Evolutionary conservation across 768 basidiomycete species (phyloP).

Genomic region (Tylopilus balloui): DNA sequence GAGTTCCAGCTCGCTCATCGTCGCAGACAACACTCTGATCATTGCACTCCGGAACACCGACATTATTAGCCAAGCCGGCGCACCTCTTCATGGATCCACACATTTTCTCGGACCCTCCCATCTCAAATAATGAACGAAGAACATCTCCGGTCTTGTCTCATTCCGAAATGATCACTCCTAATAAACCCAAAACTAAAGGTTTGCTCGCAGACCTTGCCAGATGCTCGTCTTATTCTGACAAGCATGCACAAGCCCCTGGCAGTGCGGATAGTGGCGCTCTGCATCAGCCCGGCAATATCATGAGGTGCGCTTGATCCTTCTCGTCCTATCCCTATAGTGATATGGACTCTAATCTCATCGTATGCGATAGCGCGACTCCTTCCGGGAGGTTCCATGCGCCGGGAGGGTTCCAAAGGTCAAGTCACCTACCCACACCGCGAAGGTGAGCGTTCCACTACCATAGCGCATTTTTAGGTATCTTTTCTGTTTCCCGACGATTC

Average conservation of each 20-base stretch:
- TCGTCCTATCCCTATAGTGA: neutral
- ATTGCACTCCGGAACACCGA: neutral
- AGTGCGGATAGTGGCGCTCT: constrained; percentile 3
- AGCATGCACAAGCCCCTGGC: constrained; percentile 14
- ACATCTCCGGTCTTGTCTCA: constrained; percentile 2
- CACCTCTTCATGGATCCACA: constrained; percentile 8
- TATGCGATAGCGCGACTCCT: constrained; percentile 6
- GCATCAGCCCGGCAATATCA: constrained; percentile 5
- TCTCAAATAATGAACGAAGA: constrained; percentile 2
- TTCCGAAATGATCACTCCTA: constrained; percentile 10
- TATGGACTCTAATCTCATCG: constrained; percentile 1
- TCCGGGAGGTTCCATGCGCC: constrained; percentile 1
- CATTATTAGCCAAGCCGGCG: neutral
- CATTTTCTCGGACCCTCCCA: constrained; percentile 1
- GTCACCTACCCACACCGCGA: constrained; percentile 30
- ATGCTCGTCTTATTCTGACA: constrained; percentile 16
- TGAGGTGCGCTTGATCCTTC: constrained; percentile 14
- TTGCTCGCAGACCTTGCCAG: constrained; percentile 13
- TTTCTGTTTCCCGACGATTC: neutral
- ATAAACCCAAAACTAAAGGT: constrained; percentile 6
- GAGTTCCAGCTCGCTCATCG: neutral
- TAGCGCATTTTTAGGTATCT: neutral
- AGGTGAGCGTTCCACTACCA: constrained; percentile 17
- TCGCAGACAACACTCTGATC: neutral
- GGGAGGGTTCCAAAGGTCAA: constrained; percentile 14